phyloP scores from a whole-genome alignment of 148 eudicot genomes.

The Drosera capensis region DNA sequence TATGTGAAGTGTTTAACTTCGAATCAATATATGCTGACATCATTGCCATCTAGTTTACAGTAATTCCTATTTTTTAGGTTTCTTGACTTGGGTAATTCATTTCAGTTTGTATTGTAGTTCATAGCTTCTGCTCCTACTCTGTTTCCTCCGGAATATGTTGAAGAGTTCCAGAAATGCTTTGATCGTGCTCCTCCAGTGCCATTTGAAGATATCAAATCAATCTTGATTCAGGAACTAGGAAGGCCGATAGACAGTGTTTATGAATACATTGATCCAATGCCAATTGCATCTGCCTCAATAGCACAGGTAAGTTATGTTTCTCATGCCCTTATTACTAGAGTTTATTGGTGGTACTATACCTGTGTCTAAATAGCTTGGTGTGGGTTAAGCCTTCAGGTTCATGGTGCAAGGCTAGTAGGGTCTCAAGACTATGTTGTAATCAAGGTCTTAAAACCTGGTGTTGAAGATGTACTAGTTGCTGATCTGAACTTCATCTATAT shows the following conservation, averaged over 20 bases:
- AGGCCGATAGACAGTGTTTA: slow-evolving; percentile 76
- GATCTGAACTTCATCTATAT: slow-evolving; percentile 91
- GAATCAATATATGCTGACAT: neutral
- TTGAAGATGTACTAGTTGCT: slow-evolving; percentile 80
- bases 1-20: neutral
- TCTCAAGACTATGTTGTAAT: slow-evolving; percentile 84
- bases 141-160: slow-evolving; percentile 88
- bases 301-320: slow-evolving; percentile 55
- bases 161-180: slow-evolving; percentile 91
- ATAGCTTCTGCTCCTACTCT: slow-evolving; percentile 93
- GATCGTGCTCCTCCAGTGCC: slow-evolving; percentile 83
- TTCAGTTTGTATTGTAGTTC: slow-evolving; percentile 35
- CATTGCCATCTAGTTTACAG: neutral
- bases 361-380: too few relatives aligned
- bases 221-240: slow-evolving; percentile 61
- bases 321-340: slow-evolving; percentile 1
- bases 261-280: slow-evolving; percentile 89
- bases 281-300: slow-evolving; percentile 95
- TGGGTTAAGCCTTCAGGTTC: slow-evolving; percentile 44
- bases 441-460: slow-evolving; percentile 96
- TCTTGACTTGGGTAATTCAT: slow-evolving; percentile 6
- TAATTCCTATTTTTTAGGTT: slow-evolving; percentile 1
- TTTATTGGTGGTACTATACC: too few relatives aligned
- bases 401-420: slow-evolving; percentile 81
- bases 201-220: slow-evolving; percentile 65